These are phyloP conservation scores for Withania somnifera DNA, from an alignment of 305 asterid genomes.

Conservation along the genomic window DNA sequence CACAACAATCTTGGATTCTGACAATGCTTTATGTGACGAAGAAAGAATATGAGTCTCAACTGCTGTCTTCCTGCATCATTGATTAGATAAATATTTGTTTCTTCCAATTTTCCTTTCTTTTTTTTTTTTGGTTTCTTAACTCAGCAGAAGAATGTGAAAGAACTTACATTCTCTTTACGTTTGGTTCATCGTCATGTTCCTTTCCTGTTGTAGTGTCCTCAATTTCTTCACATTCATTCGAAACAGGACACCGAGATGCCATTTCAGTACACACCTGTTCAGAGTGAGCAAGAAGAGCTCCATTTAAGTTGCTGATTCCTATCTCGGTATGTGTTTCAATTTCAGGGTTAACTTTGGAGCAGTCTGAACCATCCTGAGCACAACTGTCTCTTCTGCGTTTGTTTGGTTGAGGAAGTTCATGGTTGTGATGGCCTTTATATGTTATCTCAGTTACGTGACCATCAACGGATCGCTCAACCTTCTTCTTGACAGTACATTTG, in stretches of 20 bases:
- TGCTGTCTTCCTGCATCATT: slow-evolving; percentile 38
- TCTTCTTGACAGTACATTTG: slow-evolving; percentile 79
- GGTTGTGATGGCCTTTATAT: slow-evolving; percentile 87
- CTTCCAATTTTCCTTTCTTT: not conserved
- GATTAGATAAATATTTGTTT: not conserved
- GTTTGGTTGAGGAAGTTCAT: slow-evolving; percentile 49
- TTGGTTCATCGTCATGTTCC: slow-evolving; percentile 35
- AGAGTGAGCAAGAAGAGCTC: slow-evolving; percentile 15
- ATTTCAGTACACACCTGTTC: slow-evolving; percentile 16
- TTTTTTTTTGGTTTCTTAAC: not conserved
- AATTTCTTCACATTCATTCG: slow-evolving; percentile 21
- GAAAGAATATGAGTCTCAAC: slow-evolving; percentile 21
- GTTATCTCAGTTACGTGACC: slow-evolving; percentile 74
- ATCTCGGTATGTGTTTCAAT: slow-evolving; percentile 11
- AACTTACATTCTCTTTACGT: slow-evolving; percentile 61
- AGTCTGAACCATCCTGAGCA: slow-evolving; percentile 14
- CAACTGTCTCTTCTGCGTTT: slow-evolving; percentile 40
- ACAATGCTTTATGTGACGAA: slow-evolving; percentile 36
- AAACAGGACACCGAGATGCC: slow-evolving; percentile 11
- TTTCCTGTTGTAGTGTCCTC: slow-evolving; percentile 36
- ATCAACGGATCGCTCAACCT: slow-evolving; percentile 66
- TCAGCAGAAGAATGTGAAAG: not conserved
- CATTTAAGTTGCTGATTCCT: slow-evolving; percentile 14
- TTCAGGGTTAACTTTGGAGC: slow-evolving; percentile 15
- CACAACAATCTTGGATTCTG: slow-evolving; percentile 54